Evolutionary conservation across 1,284 basidiomycete species (phyloP), one percentile per base, ranked within the genome.

Genomic region (Sutorius eximius): DNA sequence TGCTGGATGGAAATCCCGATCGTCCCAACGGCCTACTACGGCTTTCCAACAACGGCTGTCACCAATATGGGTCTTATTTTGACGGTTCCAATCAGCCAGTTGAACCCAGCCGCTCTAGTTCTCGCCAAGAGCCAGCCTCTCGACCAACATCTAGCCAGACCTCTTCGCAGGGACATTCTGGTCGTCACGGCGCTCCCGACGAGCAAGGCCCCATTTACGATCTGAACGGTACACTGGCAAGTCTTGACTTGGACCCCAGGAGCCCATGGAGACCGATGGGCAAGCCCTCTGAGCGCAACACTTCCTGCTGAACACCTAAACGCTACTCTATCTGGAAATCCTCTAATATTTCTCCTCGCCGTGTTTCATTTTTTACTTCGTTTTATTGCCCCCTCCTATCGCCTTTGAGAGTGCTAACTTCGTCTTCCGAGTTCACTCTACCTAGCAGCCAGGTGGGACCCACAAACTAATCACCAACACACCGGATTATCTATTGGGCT

Each of bases 211-310:
- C 66, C 29, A 78, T 91, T 60, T 81, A 82, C 37, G 87, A 90
- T 69, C 70, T 91, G 45, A 90, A 88, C 61, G 85, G 86, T 20
- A 89, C 84, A n/a, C 75, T 91, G 32, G 85, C 87, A 27, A 87
- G 83, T 62, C 79, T 91, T 24, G 79, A 88, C 59, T 71, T 90
- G 53, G 85, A 85, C 63, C 71, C 64, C 32, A 67, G 57, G 51
- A 63, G 45, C 38, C 63, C 64, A 16, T 70, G 69, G 69, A 66
- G 59, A 44, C 40, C 58, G 20, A 51, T 54, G 5, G 50, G 42
- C 30, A 64, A 57, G 51, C 49, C 56, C 36, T 30, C 48, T n/a
- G 67, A 69, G 36, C 66, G 50, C 48, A 61, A 57, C 16, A 54
- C 54, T 20, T 51, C 67, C 42, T 56, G 64, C 49, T 68, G 45